Evolutionary conservation across 225 moss, liverwort and hornwort genomes (phyloP), one percentile per base, ranked within the genome.

Genomic region (Antitrichia curtipendula): DNA sequence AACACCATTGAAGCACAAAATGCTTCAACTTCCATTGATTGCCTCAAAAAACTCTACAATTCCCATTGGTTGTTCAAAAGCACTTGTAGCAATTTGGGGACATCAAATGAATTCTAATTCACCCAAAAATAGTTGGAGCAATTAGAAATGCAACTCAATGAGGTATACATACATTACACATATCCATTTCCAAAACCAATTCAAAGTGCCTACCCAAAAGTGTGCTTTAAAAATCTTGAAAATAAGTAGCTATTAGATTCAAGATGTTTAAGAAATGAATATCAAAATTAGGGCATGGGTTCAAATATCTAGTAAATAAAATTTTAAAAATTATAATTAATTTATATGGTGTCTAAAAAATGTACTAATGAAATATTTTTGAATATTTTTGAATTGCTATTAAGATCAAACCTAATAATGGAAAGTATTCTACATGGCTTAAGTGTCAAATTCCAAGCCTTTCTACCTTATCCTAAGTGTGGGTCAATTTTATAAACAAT

Each of bases 41-140:
- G 63, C 17, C 29, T 61, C 29, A 29, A 29, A 61, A 61, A 61
- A 61, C 7, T 15, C 13, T 29, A 7, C 29, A 61, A 29, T 4
- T 31, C 8, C 15, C 8, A 61, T 15, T 29, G 31, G 4, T 29
- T 16, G 5, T 1, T 64, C 0, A 63, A 9, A 64, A 9, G 7
- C 34, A 64, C 1, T 64, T 34, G 34, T 10, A 0, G 1, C 0
- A 0, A 0, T 64, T 36, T 5, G 3, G 9, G 0, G 16, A 0
- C 6, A 18, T 64, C 6, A 34, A 34, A 34, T 10, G 10, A 64
- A 19, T 64, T 36, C 5, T 10, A 18, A 2, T 64, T 64, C 9
- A 3, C 3, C 11, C 10, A 19, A 36, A 62, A 66, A 12, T 7
- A 65, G 6, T 0, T 65, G 1, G 5, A 0, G 0, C 4, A n/a